A percentile compares a stretch with the other conserved stretches of the same genome.
These are phyloP conservation scores for Fusarium pseudoanthophilum DNA, from an alignment of 2,329 filamentous ascomycete species.

Conservation along the genomic window DNA sequence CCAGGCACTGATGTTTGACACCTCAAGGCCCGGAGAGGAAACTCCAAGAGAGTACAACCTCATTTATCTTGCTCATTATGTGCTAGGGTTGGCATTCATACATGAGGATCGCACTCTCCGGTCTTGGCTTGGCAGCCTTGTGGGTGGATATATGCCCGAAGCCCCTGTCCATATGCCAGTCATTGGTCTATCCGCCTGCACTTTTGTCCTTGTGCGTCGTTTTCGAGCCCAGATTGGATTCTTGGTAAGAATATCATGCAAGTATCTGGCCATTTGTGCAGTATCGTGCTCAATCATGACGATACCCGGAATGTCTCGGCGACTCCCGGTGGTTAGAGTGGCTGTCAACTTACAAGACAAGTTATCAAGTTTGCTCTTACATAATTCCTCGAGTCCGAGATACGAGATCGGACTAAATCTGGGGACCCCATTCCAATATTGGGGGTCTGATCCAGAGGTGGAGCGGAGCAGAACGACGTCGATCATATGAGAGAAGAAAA, in stretches of 20 bases:
- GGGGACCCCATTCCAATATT: background rate
- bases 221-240: background rate
- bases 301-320: background rate
- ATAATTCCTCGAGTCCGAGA: background rate
- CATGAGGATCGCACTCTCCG: background rate
- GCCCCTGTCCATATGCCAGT: background rate
- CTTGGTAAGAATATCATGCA: background rate
- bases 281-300: background rate
- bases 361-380: background rate
- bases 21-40: background rate
- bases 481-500: background rate
- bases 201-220: background rate
- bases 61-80: background rate
- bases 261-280: background rate
- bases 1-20: background rate
- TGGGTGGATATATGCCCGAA: background rate
- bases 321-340: background rate
- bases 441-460: background rate
- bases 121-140: background rate
- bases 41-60: background rate
- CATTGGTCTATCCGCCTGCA: background rate
- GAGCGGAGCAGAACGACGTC: background rate
- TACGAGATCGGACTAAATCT: background rate
- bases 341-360: background rate
- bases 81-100: background rate